Conservation (phyloP, 2,329 filamentous ascomycete genomes). For the Xylaria sp. region DNA sequence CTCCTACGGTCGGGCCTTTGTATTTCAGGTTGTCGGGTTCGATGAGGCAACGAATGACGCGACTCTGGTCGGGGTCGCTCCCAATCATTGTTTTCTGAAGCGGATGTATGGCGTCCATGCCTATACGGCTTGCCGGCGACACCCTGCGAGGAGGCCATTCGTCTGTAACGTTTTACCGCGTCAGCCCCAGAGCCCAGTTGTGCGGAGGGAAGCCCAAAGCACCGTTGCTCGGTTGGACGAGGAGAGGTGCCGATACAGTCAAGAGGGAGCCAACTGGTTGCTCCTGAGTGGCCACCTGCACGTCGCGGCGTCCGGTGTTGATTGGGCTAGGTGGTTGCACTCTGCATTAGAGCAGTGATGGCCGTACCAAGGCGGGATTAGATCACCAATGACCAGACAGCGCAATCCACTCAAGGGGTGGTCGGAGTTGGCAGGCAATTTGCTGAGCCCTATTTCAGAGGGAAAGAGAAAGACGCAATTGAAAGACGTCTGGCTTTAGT, state of each 20-base stretch:
- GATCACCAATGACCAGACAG: constrained; percentile 36
- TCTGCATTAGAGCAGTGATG: constrained; percentile 42
- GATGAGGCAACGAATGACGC: constrained; percentile 46
- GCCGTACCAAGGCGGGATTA: constrained; percentile 38
- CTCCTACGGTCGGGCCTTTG: constrained; percentile 41
- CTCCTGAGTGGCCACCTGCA: constrained; percentile 43
- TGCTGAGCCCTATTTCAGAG: constrained; percentile 7
- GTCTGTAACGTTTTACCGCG: constrained; percentile 33
- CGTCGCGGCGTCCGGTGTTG: constrained; percentile 35
- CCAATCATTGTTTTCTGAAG: constrained; percentile 42
- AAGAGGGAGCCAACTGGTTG: constrained; percentile 43
- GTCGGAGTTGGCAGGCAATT: constrained; percentile 32
- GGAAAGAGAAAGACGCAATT: constrained; percentile 6
- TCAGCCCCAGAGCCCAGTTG: constrained; percentile 40
- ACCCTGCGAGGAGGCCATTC: constrained; percentile 42
- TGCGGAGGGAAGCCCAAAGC: constrained; percentile 34
- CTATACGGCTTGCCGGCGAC: constrained; percentile 38
- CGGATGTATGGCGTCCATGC: constrained; percentile 38
- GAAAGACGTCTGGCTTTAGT: background rate
- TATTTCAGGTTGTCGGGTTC: constrained; percentile 42
- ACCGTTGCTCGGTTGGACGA: constrained; percentile 38
- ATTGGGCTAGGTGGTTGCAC: constrained; percentile 40
- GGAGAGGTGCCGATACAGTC: constrained; percentile 37
- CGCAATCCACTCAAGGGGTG: constrained; percentile 33
- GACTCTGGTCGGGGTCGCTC: constrained; percentile 35